phyloP scores from a whole-genome alignment of 768 basidiomycete genomes.

The Kwoniella dejecticola region DNA sequence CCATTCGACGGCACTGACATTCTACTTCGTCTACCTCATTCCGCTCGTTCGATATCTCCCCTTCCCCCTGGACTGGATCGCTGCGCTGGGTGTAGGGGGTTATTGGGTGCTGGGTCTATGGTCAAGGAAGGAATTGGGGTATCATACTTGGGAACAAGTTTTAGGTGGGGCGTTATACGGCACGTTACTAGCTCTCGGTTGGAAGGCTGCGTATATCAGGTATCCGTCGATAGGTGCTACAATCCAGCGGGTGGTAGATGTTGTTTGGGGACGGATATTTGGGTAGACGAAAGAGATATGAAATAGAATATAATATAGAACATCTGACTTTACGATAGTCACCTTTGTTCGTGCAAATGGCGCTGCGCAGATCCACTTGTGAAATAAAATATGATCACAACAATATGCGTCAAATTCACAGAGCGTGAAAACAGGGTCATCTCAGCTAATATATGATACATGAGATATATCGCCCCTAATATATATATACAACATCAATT shows the following conservation, averaged over 20 bases:
- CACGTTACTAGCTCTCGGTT: constrained; percentile 25
- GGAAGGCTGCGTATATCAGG: constrained; percentile 33
- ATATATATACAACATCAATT: constrained; percentile 1
- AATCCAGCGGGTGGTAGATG: constrained; percentile 28
- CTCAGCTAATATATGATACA: constrained; percentile 5
- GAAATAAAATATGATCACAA: no score
- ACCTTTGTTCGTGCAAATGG: no score
- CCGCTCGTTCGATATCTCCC: constrained; percentile 35
- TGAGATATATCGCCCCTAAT: neutral
- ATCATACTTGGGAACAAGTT: constrained; percentile 50
- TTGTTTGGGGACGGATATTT: constrained; percentile 26
- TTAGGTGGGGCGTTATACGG: constrained; percentile 40
- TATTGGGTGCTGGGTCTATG: constrained; percentile 45
- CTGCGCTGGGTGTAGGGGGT: constrained; percentile 6
- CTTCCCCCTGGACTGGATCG: neutral
- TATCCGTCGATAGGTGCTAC: constrained; percentile 14
- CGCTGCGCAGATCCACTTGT: no score
- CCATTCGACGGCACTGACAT: constrained; percentile 57
- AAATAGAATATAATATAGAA: neutral
- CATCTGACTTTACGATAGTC: no score
- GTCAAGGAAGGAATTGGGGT: constrained; percentile 48
- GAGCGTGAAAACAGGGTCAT: no score
- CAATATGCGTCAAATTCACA: no score
- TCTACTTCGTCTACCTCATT: constrained; percentile 56
- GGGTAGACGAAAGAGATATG: constrained; percentile 1